Percentiles rank a stretch among this genome's conserved stretches.
These are phyloP conservation scores for Dalechampia spathulata DNA, from an alignment of 441 rosid genomes.

Conservation along the genomic window DNA sequence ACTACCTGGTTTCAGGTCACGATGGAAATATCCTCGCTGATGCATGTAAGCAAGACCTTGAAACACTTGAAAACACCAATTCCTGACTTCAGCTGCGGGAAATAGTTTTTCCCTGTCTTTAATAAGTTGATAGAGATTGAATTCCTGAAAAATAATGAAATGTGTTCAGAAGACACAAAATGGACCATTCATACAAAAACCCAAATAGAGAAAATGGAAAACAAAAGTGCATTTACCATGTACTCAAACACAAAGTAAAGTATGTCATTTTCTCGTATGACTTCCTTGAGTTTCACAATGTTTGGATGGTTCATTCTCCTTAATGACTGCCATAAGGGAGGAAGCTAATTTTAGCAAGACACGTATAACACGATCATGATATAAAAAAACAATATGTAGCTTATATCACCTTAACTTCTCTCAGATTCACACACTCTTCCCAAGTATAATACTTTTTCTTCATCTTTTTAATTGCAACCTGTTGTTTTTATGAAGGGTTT, in stretches of 20 bases:
- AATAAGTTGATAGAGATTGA: conserved; percentile 87
- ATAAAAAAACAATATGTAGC: not conserved
- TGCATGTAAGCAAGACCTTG: conserved; percentile 95
- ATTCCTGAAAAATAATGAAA: conserved; percentile 43
- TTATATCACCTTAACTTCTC: conserved; percentile 84
- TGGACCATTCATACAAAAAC: not conserved
- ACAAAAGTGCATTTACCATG: conserved; percentile 35
- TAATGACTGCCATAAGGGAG: conserved; percentile 50
- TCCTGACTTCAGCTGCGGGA: conserved; percentile 72
- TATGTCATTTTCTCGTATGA: conserved; percentile 66
- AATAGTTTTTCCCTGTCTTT: conserved; percentile 67
- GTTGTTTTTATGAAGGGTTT: not conserved
- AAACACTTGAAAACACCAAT: conserved; percentile 95
- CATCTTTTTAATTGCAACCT: conserved; percentile 98
- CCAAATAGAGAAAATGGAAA: not conserved
- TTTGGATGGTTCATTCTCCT: conserved; percentile 65
- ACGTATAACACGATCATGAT: not conserved
- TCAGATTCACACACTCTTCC: conserved; percentile 88
- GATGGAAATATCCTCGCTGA: conserved; percentile 90
- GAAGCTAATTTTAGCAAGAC: conserved; percentile 7
- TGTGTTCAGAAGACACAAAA: not conserved
- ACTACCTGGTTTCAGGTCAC: conserved; percentile 77
- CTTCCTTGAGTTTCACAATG: conserved; percentile 35
- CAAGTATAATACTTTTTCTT: conserved; percentile 94
- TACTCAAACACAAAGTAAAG: conserved; percentile 87